Base-by-base conservation (phyloP, 192 early-diverging fungal genomes). In the Neocallimastix lanati region DNA sequence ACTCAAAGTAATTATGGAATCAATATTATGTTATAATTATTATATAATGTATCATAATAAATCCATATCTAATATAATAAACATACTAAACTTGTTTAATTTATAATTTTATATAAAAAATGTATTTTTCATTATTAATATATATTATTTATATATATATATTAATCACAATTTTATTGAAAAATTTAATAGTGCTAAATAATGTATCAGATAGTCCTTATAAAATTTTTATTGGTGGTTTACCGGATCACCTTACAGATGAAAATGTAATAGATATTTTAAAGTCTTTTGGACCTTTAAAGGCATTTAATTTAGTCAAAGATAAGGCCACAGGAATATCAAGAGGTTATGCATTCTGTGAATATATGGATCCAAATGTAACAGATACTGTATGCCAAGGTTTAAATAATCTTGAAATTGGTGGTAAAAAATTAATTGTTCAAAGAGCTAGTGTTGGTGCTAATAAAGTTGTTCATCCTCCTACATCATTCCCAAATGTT, bases 261-360 rank as follows among this genome's bases (percentile, higher is more conserved):
- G 93, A 96, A 40, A 96, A 99, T 85, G 92, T 98, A 28, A 94
- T 93, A 83, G 96, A 99, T 78, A 85, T 99, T 28, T 83, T 99
- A 81, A 90, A 91, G 50, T 90, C 97, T 0, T 99, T 99, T 92
- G 97, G 97, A 77, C 92, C 94, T 83, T 86, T 99, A 29, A 87
- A 90, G 77, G 91, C 94, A 0, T 99, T 99, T 82, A 96, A 97
- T 82, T 82, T 99, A 37, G 95, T 99, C 13, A 95, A 94, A 81
- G 96, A 97, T 78, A 87, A 81, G 33, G 85, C 85, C 29, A 92
- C 90, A 12, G 89, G 90, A 7, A 78, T 88, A 78, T 96, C 95
- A 77, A 94, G 92, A 86, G 97, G 97, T 3, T 98, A 94, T 87
- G 97, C 96, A 4, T 98, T 99, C 81, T 97, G 96, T 83, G 97